phyloP scores from a whole-genome alignment of 768 basidiomycete genomes.

The Boletus speciosus region DNA sequence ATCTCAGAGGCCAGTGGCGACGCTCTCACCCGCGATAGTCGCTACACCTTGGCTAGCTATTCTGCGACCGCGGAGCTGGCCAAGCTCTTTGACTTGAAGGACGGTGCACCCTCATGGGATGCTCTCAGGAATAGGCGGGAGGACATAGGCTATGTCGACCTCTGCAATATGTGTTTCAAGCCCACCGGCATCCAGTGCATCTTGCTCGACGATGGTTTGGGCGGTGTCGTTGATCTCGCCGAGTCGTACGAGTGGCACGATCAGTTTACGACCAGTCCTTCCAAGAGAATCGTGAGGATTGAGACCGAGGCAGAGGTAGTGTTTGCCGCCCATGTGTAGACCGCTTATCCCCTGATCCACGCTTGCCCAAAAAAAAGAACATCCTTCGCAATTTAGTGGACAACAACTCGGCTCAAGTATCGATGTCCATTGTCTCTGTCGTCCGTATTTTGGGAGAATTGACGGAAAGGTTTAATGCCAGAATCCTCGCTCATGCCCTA shows the following conservation, averaged over 20 bases:
- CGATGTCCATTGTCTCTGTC: conserved; percentile 13
- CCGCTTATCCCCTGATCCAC: conserved; percentile 4
- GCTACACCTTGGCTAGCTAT: conserved; percentile 54
- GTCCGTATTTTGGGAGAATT: conserved; percentile 28
- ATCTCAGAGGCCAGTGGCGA: conserved; percentile 61
- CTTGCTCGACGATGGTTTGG: conserved; percentile 72
- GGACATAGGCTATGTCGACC: conserved; percentile 46
- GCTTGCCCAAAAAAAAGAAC: conserved; percentile 10
- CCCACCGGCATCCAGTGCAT: conserved; percentile 61
- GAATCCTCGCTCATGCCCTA: conserved; percentile 36
- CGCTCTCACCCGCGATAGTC: conserved; percentile 48
- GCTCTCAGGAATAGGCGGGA: conserved; percentile 48
- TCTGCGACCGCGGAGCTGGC: conserved; percentile 57
- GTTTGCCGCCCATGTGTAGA: background rate
- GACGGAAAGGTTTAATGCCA: conserved; percentile 31
- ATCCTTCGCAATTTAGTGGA: conserved; percentile 23
- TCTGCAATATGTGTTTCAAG: conserved; percentile 56
- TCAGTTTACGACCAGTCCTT: conserved; percentile 47
- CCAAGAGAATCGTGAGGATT: conserved; percentile 63
- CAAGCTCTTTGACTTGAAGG: conserved; percentile 43
- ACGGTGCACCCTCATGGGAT: conserved; percentile 48
- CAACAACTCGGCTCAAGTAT: background rate
- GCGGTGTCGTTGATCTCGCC: conserved; percentile 42
- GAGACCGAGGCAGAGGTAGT: conserved; percentile 71
- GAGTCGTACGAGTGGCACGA: conserved; percentile 63